phyloP scores from a whole-genome alignment of 768 basidiomycete genomes.

The Leucocoprinus leucothites region DNA sequence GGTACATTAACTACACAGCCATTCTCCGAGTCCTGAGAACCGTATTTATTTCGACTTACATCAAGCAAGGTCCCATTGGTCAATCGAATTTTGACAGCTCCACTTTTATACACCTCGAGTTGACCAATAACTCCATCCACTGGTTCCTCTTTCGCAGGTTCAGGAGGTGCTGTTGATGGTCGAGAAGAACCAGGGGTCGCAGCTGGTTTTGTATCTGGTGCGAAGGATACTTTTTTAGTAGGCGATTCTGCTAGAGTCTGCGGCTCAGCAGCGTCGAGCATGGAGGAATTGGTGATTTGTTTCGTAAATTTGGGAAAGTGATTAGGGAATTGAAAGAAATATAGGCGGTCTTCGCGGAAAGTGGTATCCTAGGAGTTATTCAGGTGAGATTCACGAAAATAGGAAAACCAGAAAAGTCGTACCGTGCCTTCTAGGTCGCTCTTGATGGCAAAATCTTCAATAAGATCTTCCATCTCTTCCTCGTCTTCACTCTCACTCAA shows the following conservation, averaged over 20 bases:
- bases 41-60: conserved; percentile 40
- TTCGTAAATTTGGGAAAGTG: conserved; percentile 72
- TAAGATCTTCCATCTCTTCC: conserved; percentile 74
- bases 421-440: conserved; percentile 38
- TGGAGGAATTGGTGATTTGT: conserved; percentile 20
- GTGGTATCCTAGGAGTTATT: conserved; percentile 38
- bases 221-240: conserved; percentile 62
- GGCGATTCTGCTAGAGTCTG: background rate
- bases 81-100: conserved; percentile 83
- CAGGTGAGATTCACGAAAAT: background rate
- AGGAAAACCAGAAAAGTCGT: background rate
- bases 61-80: conserved; percentile 80
- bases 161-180: conserved; percentile 26
- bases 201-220: conserved; percentile 51
- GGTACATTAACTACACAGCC: background rate
- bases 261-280: conserved; percentile 13
- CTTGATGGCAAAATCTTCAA: conserved; percentile 60
- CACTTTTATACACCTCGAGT: conserved; percentile 82
- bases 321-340: conserved; percentile 87
- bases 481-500: conserved; percentile 77
- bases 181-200: conserved; percentile 21
- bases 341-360: conserved; percentile 63
- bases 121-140: conserved; percentile 81
- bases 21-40: background rate
- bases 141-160: conserved; percentile 28